Base-by-base conservation (phyloP, 2,329 filamentous ascomycete genomes). In the Phaeosphaeria sp. region DNA sequence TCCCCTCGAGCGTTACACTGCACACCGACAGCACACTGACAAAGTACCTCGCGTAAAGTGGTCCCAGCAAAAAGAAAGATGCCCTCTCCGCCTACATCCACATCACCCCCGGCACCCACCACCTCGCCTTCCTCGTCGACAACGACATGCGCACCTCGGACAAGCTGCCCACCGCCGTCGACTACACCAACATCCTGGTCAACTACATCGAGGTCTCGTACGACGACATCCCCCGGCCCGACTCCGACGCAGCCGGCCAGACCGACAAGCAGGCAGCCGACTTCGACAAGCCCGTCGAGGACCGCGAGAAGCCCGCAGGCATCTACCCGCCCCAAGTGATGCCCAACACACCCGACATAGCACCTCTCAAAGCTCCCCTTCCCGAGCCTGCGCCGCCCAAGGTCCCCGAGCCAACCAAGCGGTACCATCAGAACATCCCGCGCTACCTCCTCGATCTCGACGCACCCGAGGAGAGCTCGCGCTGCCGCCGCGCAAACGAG, bases 161-260 rank as follows among this genome's bases (percentile, higher is more conserved):
- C 59, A 87, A 91, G 63, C 83, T 97, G 54, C 94, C 95, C 15
- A 98, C 95, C 0, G 96, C 95, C 1, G 95, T 99, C 57, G 95
- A 99, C 77, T 97, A 96, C 76, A 96, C 93, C 64, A 98, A 98
- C 80, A 96, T 97, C 74, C 84, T 99, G 18, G 94, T 99, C 78
- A 99, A 99, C 79, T 99, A 98, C 76, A 92, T 99, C 72, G 95
- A 99, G 80, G 91, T 98, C 61, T 91, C 86, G 69, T 87, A 91
- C 36, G 89, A 93, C 55, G 90, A 93, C 71, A 78, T 89, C 27
- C 81, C 82, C 11, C 54, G 64, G 30, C 56, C 66, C 40, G 57
- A 57, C 36, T 61, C 67, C 25, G 62, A 57, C 27, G 57, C 61
- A 43, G 43, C 65, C 11, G 64, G 64, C n/a, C 60, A 63, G 40